A percentile compares a stretch with the other conserved stretches of the same genome.
Conservation (phyloP, 306 rosid genomes). For the Cyamopsis tetragonoloba region DNA sequence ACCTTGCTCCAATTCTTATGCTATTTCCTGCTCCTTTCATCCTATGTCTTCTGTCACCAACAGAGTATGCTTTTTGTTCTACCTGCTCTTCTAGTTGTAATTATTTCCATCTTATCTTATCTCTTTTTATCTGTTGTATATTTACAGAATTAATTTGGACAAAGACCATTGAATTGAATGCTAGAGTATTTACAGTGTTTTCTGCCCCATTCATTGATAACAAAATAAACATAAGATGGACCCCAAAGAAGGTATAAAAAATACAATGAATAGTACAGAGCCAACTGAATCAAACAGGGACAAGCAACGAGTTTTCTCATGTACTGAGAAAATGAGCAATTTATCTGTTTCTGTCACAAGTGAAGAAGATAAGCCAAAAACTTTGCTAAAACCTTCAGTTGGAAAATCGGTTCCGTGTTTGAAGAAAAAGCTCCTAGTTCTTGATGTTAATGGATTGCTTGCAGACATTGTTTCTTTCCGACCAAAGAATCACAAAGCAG, state of each 20-base stretch:
- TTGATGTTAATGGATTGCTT: conserved; percentile 81
- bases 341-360: neutral
- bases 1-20: no score
- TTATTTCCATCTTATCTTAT: neutral
- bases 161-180: no score
- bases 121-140: neutral
- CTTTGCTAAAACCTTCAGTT: conserved; percentile 27
- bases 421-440: conserved; percentile 76
- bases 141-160: neutral
- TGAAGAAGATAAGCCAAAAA: conserved; percentile 25
- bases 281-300: conserved; percentile 22
- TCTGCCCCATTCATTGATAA: neutral
- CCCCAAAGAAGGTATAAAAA: conserved; percentile 3
- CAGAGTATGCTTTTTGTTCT: no score
- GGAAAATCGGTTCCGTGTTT: conserved; percentile 16
- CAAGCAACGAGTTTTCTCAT: neutral
- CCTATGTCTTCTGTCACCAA: no score
- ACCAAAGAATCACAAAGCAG: conserved; percentile 50
- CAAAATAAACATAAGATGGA: conserved; percentile 22
- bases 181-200: neutral
- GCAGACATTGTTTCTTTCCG: conserved; percentile 61
- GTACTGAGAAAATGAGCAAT: neutral
- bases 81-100: no score
- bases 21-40: no score
- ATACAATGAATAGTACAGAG: neutral